A percentile compares a stretch with the other conserved stretches of the same genome.
phyloP scores from a whole-genome alignment of 192 early-diverging fungal genomes.

The Radiomyces spectabilis region DNA sequence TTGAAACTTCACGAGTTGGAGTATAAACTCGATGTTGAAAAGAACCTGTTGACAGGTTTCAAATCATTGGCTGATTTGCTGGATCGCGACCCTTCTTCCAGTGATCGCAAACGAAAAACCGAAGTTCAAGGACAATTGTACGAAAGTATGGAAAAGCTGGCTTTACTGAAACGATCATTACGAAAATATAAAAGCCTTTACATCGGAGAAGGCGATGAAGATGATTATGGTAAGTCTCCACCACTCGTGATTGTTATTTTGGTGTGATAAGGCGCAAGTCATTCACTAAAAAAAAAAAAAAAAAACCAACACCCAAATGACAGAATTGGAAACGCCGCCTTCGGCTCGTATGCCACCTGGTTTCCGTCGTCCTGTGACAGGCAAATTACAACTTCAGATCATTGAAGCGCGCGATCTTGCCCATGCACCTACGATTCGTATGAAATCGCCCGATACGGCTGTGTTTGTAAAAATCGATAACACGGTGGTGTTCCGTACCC shows the following conservation, averaged over 20 bases:
- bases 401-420: slow-evolving; percentile 50
- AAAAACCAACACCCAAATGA: no score
- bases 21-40: slow-evolving; percentile 89
- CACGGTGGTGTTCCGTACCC: slow-evolving; percentile 63
- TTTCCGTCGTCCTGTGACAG: slow-evolving; percentile 63
- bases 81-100: slow-evolving; percentile 41
- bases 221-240: slow-evolving; percentile 62
- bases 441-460: slow-evolving; percentile 55
- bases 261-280: no score
- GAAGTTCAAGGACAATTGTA: slow-evolving; percentile 43
- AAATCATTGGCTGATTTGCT: slow-evolving; percentile 48
- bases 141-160: slow-evolving; percentile 69
- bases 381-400: slow-evolving; percentile 60
- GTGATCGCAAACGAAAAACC: slow-evolving; percentile 40
- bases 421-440: slow-evolving; percentile 45
- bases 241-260: no score
- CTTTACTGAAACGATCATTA: slow-evolving; percentile 59
- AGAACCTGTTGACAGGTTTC: slow-evolving; percentile 77
- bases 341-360: slow-evolving; percentile 46
- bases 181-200: slow-evolving; percentile 84
- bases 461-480: slow-evolving; percentile 82
- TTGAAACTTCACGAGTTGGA: slow-evolving; percentile 80
- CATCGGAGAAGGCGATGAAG: slow-evolving; percentile 65
- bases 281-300: no score
- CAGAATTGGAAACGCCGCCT: slow-evolving; percentile 34